Base-by-base conservation (phyloP, 202 grass and related monocot genomes). In the Thinopyrum obtusiflorum region DNA sequence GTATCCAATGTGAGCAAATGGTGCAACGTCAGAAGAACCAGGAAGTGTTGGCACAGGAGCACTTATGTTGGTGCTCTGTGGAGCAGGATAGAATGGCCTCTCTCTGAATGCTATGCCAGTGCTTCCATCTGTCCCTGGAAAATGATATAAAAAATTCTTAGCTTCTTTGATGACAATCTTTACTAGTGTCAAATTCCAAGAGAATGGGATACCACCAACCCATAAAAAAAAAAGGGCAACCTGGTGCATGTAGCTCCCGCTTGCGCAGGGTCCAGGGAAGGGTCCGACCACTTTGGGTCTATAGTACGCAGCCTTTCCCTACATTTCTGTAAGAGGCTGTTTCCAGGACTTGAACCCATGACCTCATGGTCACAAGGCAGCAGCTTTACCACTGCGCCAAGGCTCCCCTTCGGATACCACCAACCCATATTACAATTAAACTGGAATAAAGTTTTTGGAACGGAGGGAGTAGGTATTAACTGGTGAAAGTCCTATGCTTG, bases 81-180 rank as follows among this genome's bases (percentile, higher is more conserved):
- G 51, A 90, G 60, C 64, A 87, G 87, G 65, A 67, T 83, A 76
- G 67, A 87, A 89, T 79, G 37, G 57, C 39, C 86, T 82, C 79
- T 87, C 84, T 80, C 87, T 86, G 46, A 87, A 81, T 75, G 79
- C 5, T 51, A 76, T 33, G 53, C 83, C 85, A 81, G 27, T 80
- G 77, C 39, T 88, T 68, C 53, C 80, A 59, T 51, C 47, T 13
- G 44, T 83, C n/a, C 79, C 83, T 82, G 39, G 70, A 65, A 10
- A 67, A 62, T 39, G 68, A 71, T 2, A 65, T 5, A 31, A 32
- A 81, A 70, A 39, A 9, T 17, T 61, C 71, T 73, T 47, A 74
- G 44, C 42, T 74, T 74, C 71, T 74, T 84, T n/a, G 35, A 67
- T 6, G 24, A 85, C 26, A 28, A 47, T 32, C 11, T 40, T 51